Evolutionary conservation across 768 basidiomycete genomes (phyloP).

Genomic region (Boletus speciosus): DNA sequence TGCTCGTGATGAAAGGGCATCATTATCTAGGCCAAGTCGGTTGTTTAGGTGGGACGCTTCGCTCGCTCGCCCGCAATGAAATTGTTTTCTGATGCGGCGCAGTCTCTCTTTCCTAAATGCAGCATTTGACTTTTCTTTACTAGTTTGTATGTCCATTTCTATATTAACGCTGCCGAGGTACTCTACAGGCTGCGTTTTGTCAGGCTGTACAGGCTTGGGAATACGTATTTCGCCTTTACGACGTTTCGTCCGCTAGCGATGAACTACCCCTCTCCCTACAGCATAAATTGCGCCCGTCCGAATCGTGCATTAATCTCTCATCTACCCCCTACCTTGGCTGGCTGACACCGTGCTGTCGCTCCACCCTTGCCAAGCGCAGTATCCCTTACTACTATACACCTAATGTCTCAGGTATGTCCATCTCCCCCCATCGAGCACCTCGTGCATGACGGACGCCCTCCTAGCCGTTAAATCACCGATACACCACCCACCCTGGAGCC

Average conservation of each 20-base stretch:
- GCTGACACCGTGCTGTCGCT: background rate
- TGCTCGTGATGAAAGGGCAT: too few relatives aligned
- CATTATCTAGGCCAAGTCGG: background rate
- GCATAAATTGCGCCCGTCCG: conserved; percentile 30
- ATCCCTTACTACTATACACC: background rate
- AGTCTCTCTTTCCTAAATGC: conserved; percentile 24
- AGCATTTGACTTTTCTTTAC: conserved; percentile 25
- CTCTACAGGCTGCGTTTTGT: background rate
- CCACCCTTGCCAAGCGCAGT: conserved; percentile 1
- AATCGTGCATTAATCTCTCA: conserved; percentile 2
- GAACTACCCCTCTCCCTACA: conserved; percentile 17
- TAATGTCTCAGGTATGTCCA: conserved; percentile 26
- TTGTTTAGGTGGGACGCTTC: conserved; percentile 9
- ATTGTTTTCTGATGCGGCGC: conserved; percentile 23
- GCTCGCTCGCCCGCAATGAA: conserved; percentile 14
- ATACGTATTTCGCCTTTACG: conserved; percentile 33
- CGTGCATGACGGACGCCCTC: background rate
- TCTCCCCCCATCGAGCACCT: background rate
- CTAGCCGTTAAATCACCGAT: conserved; percentile 16
- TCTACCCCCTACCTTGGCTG: conserved; percentile 5
- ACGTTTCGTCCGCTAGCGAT: conserved; percentile 25
- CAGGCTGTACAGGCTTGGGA: conserved; percentile 34
- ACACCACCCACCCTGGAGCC: conserved; percentile 8
- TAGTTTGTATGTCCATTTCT: conserved; percentile 20
- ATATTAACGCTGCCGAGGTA: conserved; percentile 31